Percentiles rank a stretch among this genome's conserved stretches.
Evolutionary conservation across 208 protist species (phyloP).

Genomic region (Trypanosoma avium): DNA sequence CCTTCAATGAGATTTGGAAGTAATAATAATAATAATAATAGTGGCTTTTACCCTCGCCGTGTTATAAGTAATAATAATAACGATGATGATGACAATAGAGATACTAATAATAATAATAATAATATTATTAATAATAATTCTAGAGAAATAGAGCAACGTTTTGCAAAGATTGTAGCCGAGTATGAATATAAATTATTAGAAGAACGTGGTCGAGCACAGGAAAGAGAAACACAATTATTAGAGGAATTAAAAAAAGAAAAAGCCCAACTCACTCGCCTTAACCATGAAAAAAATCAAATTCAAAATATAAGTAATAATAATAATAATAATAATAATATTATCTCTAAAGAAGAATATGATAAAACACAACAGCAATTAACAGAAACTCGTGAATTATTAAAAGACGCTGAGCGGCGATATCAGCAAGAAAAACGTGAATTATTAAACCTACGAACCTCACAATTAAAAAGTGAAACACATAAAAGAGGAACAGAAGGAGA

Average conservation of each 20-base stretch:
- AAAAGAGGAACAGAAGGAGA: conserved; percentile 32
- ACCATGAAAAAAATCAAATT: neutral
- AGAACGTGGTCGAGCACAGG: conserved; percentile 28
- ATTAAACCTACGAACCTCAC: conserved; percentile 27
- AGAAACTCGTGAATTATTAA: conserved; percentile 29
- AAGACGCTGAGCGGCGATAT: conserved; percentile 32
- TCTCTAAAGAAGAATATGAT: conserved; percentile 19
- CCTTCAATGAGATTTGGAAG: no score
- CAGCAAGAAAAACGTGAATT: conserved; percentile 38
- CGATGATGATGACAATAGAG: neutral
- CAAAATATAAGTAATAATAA: neutral
- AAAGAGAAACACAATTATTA: conserved; percentile 18
- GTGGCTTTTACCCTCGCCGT: no score
- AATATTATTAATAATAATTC: neutral
- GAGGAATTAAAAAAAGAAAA: conserved; percentile 20
- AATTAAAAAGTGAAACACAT: conserved; percentile 27
- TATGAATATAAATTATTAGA: conserved; percentile 31
- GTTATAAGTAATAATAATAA: no score
- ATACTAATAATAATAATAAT: neutral
- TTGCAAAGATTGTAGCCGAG: conserved; percentile 22
- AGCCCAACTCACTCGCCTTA: neutral
- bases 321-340: neutral
- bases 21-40: no score
- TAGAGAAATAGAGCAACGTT: conserved; percentile 25
- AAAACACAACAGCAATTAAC: conserved; percentile 26